Conservation (phyloP, 257 asterid genomes). For the Solanum ossicruentum region DNA sequence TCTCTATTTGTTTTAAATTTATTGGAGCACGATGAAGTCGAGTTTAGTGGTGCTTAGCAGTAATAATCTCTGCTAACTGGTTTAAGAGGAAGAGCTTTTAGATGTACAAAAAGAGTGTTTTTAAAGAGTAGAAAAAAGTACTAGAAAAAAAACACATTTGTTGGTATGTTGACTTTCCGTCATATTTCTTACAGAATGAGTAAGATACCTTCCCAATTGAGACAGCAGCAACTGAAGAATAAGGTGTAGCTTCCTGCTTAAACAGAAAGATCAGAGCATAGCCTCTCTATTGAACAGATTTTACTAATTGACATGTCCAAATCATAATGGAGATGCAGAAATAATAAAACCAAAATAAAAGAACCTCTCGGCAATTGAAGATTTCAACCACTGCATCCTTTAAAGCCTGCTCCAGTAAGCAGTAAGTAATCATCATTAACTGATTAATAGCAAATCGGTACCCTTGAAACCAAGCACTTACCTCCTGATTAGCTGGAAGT, state of each 20-base stretch:
- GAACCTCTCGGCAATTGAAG: conserved; percentile 54
- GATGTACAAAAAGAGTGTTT: not conserved
- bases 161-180: not conserved
- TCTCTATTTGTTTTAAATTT: not conserved
- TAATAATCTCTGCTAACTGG: not conserved
- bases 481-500: conserved; percentile 69
- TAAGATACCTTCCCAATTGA: conserved; percentile 39
- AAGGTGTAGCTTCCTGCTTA: conserved; percentile 24
- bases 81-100: not conserved
- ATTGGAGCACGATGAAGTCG: not conserved
- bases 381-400: conserved; percentile 63
- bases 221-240: conserved; percentile 35
- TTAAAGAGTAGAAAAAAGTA: not conserved
- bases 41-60: not conserved
- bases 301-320: not conserved
- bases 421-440: conserved; percentile 6
- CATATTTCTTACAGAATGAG: not conserved
- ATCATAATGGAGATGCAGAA: not conserved
- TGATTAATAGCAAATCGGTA: conserved; percentile 5
- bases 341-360: not conserved
- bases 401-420: conserved; percentile 38
- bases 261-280: not conserved
- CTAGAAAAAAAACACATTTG: not conserved
- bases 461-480: conserved; percentile 6
- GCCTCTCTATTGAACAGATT: not conserved